These are phyloP conservation scores for Hortiboletus flavorubellus DNA, from an alignment of 768 basidiomycete genomes.

Conservation along the genomic window DNA sequence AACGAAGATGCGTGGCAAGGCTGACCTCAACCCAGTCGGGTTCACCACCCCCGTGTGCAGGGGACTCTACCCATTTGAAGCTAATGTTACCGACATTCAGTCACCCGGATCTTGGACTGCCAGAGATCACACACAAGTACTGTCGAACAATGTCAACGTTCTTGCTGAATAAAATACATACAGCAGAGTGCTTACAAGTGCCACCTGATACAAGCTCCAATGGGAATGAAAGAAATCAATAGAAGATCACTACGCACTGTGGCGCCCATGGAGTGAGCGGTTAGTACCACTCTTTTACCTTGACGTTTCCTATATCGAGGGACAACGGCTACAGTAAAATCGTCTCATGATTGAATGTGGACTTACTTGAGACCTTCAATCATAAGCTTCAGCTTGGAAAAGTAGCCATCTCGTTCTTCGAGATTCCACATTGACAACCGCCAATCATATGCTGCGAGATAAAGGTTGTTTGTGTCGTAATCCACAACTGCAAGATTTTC, in stretches of 20 bases:
- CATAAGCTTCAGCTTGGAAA: constrained; percentile 73
- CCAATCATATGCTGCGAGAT: constrained; percentile 91
- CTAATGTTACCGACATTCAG: constrained; percentile 37
- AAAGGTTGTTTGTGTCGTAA: constrained; percentile 88
- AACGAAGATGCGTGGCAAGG: neutral
- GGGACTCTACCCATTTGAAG: constrained; percentile 96
- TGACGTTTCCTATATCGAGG: constrained; percentile 52
- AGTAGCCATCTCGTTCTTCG: constrained; percentile 88
- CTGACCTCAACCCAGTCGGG: constrained; percentile 85
- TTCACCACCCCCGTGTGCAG: constrained; percentile 76
- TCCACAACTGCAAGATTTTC: constrained; percentile 92
- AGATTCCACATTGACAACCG: constrained; percentile 84
- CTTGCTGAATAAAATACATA: neutral
- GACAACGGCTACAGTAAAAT: neutral
- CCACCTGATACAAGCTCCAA: constrained; percentile 44
- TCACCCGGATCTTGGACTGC: neutral
- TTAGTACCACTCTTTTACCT: constrained; percentile 75
- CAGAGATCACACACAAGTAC: constrained; percentile 73
- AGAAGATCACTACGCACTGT: constrained; percentile 45
- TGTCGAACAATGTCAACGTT: constrained; percentile 28
- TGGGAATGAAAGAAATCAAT: neutral
- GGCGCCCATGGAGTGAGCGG: constrained; percentile 84
- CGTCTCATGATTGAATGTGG: neutral
- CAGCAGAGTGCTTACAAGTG: constrained; percentile 39
- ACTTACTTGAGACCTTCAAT: constrained; percentile 78